Evolutionary conservation across 805 yeast genomes (phyloP).

Genomic region (Myxozyma melibiosi): DNA sequence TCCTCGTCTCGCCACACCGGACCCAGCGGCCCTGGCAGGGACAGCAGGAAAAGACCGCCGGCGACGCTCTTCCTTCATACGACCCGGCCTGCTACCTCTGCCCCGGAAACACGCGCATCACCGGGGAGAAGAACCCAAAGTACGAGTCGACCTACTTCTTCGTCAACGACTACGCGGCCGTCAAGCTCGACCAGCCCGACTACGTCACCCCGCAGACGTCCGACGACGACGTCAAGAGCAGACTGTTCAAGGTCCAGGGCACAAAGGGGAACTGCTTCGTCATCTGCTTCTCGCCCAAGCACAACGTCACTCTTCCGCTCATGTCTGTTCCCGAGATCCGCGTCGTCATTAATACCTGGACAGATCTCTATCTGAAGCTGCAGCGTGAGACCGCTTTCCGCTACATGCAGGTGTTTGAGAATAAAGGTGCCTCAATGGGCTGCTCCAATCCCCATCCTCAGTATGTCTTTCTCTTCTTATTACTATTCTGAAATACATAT

Average conservation of each 20-base stretch:
- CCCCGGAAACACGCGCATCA: conserved; percentile 68
- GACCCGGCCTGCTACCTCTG: conserved; percentile 72
- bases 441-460: conserved; percentile 83
- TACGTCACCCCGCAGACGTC: conserved; percentile 18
- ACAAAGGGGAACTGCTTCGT: conserved; percentile 71
- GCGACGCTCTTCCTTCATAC: conserved; percentile 52
- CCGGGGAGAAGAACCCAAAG: conserved; percentile 60
- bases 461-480: conserved; percentile 19
- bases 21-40: conserved; percentile 84
- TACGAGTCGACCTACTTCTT: conserved; percentile 62
- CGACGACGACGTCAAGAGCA: conserved; percentile 23
- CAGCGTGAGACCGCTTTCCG: conserved; percentile 46
- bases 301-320: conserved; percentile 53
- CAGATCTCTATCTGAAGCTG: conserved; percentile 52
- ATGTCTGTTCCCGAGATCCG: conserved; percentile 53
- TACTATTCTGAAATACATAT: not conserved
- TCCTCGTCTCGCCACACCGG: conserved; percentile 74
- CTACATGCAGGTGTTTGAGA: conserved; percentile 73
- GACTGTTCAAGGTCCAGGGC: conserved; percentile 57
- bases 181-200: conserved; percentile 52
- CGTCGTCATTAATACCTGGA: conserved; percentile 64
- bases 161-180: conserved; percentile 72
- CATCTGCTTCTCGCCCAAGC: conserved; percentile 72
- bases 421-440: conserved; percentile 80
- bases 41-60: conserved; percentile 56